A percentile compares a stretch with the other conserved stretches of the same genome.
Evolutionary conservation across 768 basidiomycete genomes (phyloP).

Genomic region (Hemileccinum rubropunctum): DNA sequence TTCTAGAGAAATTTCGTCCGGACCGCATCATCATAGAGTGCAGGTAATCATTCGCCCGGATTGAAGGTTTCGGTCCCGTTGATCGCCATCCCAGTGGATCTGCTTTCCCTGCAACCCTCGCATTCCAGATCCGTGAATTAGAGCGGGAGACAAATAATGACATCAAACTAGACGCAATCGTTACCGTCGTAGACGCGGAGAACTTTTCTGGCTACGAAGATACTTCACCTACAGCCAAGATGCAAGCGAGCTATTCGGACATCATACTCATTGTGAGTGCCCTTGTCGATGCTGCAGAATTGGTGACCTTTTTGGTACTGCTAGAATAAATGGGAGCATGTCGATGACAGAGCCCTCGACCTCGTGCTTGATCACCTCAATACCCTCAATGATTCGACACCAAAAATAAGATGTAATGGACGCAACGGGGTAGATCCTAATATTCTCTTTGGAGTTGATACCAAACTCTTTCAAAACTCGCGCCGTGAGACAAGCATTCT

Average conservation of each 20-base stretch:
- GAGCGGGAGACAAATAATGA: slow-evolving; percentile 74
- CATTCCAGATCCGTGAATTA: slow-evolving; percentile 90
- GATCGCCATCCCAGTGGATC: slow-evolving; percentile 59
- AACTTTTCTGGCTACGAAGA: slow-evolving; percentile 95
- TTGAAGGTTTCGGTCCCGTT: not conserved
- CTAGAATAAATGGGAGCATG: slow-evolving; percentile 89
- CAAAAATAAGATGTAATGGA: slow-evolving; percentile 71
- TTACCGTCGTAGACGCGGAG: slow-evolving; percentile 89
- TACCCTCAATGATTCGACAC: slow-evolving; percentile 88
- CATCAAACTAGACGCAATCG: slow-evolving; percentile 83
- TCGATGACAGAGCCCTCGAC: slow-evolving; percentile 77
- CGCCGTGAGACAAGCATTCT: not conserved
- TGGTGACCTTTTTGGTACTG: slow-evolving; percentile 3
- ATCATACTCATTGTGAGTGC: slow-evolving; percentile 74
- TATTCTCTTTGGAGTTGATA: slow-evolving; percentile 86
- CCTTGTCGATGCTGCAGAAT: not conserved
- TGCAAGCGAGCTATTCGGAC: slow-evolving; percentile 96
- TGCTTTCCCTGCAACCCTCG: slow-evolving; percentile 93
- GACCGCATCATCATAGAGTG: slow-evolving; percentile 95
- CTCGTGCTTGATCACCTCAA: slow-evolving; percentile 82
- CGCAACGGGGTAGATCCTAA: slow-evolving; percentile 68
- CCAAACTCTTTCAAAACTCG: slow-evolving; percentile 59
- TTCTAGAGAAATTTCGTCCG: slow-evolving; percentile 72
- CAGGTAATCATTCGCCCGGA: slow-evolving; percentile 52
- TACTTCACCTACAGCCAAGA: slow-evolving; percentile 84